Evolutionary conservation across 371 early-diverging fungal genomes (phyloP).

Genomic region (Mycotypha africana): DNA sequence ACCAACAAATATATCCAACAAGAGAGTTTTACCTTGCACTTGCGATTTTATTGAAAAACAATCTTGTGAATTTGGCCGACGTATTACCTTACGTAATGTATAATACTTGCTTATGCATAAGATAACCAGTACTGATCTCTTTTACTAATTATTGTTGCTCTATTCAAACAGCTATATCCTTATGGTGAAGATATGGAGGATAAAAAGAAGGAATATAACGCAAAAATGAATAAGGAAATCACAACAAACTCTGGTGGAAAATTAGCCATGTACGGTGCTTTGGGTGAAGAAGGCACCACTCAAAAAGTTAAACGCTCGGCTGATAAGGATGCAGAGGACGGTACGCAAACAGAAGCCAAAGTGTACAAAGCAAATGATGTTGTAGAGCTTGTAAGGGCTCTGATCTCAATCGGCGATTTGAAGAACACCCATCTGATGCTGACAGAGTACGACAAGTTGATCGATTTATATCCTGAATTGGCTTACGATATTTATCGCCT

Average conservation of each 20-base stretch:
- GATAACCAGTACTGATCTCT: not conserved
- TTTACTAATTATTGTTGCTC: no score
- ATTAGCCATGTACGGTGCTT: conserved; percentile 35
- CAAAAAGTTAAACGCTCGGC: conserved; percentile 14
- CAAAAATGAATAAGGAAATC: conserved; percentile 47
- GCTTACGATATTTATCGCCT: conserved; percentile 58
- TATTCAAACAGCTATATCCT: conserved; percentile 50
- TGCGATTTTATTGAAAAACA: conserved; percentile 58
- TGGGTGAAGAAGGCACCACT: conserved; percentile 39
- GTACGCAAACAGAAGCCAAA: conserved; percentile 4
- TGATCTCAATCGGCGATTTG: conserved; percentile 65
- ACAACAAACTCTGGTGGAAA: conserved; percentile 33
- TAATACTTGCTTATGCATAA: not conserved
- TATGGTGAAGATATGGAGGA: conserved; percentile 45
- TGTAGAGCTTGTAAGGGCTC: conserved; percentile 54
- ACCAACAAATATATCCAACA: no score
- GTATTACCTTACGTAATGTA: conserved; percentile 59
- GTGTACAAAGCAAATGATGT: conserved; percentile 49
- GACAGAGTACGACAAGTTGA: conserved; percentile 50
- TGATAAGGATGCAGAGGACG: conserved; percentile 8
- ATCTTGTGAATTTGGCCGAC: conserved; percentile 64
- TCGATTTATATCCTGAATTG: conserved; percentile 56
- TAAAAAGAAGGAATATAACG: conserved; percentile 43
- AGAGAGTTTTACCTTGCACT: conserved; percentile 29
- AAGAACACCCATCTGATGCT: conserved; percentile 48